Conservation (phyloP, 805 yeast species). For the Metschnikowia corniflorae region DNA sequence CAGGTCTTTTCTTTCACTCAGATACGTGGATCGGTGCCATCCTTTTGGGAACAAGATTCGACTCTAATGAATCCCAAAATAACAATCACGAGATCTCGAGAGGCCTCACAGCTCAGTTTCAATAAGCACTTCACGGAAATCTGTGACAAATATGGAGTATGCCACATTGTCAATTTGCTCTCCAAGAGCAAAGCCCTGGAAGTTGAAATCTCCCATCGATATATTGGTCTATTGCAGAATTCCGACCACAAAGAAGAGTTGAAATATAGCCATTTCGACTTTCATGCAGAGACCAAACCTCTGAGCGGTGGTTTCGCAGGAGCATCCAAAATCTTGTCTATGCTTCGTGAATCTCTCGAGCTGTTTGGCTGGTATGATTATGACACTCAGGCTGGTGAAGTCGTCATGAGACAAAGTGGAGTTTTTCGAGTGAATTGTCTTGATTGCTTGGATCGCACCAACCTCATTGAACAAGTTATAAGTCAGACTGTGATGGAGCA, state of each 20-base stretch:
- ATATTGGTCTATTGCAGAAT: conserved; percentile 49
- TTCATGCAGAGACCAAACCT: conserved; percentile 84
- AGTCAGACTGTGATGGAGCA: conserved; percentile 65
- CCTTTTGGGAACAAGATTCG: conserved; percentile 97
- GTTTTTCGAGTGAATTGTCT: conserved; percentile 90
- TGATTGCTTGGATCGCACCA: conserved; percentile 93
- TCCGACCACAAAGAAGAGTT: conserved; percentile 32
- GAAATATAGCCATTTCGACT: conserved; percentile 79
- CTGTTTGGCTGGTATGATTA: conserved; percentile 81
- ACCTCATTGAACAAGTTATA: conserved; percentile 80
- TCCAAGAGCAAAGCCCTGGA: conserved; percentile 75
- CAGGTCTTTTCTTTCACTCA: conserved; percentile 74
- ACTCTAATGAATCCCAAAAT: conserved; percentile 89
- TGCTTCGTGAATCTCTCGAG: conserved; percentile 61
- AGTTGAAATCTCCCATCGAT: conserved; percentile 64
- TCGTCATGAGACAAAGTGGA: conserved; percentile 78
- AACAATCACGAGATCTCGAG: conserved; percentile 79
- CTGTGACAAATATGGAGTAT: conserved; percentile 74
- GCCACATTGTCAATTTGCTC: conserved; percentile 83
- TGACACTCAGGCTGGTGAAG: conserved; percentile 53
- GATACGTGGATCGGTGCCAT: conserved; percentile 93
- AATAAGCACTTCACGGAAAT: conserved; percentile 73
- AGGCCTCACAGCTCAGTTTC: conserved; percentile 90
- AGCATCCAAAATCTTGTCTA: conserved; percentile 65
- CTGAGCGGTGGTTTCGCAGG: conserved; percentile 79